phyloP scores from a whole-genome alignment of 148 eudicot species.

The Salicornia ramosissima region DNA sequence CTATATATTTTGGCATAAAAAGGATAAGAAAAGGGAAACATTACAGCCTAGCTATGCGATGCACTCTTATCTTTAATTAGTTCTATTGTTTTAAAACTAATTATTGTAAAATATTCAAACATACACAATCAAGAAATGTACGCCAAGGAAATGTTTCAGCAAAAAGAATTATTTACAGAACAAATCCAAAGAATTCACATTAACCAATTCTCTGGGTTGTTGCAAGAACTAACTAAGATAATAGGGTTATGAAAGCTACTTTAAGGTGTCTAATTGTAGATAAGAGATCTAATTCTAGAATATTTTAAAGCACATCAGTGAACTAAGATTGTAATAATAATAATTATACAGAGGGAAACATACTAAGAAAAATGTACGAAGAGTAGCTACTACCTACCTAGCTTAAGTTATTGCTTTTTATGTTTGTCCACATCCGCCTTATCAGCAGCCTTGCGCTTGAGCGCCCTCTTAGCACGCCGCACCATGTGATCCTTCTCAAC shows the following conservation, averaged over 20 bases:
- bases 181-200: slow-evolving; percentile 21
- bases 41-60: too few species aligned
- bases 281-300: neutral
- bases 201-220: neutral
- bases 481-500: slow-evolving; percentile 47
- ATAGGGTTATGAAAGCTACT: neutral
- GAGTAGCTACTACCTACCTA: slow-evolving; percentile 44
- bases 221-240: slow-evolving; percentile 7
- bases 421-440: slow-evolving; percentile 84
- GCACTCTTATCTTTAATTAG: too few species aligned
- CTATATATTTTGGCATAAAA: too few species aligned
- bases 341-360: slow-evolving; percentile 17
- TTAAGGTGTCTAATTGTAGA: slow-evolving; percentile 9
- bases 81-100: too few species aligned
- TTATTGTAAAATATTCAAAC: too few species aligned
- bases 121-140: too few species aligned
- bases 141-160: too few species aligned
- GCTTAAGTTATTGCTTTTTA: slow-evolving; percentile 65
- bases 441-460: slow-evolving; percentile 88
- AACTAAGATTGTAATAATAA: slow-evolving; percentile 16
- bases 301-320: slow-evolving; percentile 3
- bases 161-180: slow-evolving; percentile 10
- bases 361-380: slow-evolving; percentile 21
- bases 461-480: slow-evolving; percentile 80
- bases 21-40: too few species aligned